These are phyloP conservation scores for Malus hybrid DNA, from an alignment of 331 rosid genomes.

Conservation along the genomic window DNA sequence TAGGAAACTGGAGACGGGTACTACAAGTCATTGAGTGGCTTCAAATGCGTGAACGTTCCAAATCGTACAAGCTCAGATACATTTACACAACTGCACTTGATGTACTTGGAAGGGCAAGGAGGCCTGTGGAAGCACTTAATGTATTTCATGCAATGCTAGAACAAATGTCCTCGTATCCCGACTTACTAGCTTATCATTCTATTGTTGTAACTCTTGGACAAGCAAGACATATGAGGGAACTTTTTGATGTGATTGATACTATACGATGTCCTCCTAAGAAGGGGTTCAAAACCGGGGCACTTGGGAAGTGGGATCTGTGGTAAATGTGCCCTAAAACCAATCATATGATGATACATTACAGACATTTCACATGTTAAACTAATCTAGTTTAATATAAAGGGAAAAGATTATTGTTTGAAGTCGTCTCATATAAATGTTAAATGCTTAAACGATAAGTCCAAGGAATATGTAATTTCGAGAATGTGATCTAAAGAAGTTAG, in stretches of 20 bases:
- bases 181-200: conserved; percentile 82
- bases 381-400: too few relatives aligned
- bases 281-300: conserved; percentile 58
- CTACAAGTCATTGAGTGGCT: conserved; percentile 94
- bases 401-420: too few relatives aligned
- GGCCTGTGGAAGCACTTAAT: conserved; percentile 93
- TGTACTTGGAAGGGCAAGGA: conserved; percentile 84
- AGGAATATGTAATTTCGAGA: too few relatives aligned
- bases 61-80: conserved; percentile 69
- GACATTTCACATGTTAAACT: too few relatives aligned
- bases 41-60: conserved; percentile 80
- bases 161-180: conserved; percentile 86
- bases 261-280: conserved; percentile 83
- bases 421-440: too few relatives aligned
- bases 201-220: conserved; percentile 91
- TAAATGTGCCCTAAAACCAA: too few relatives aligned
- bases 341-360: too few relatives aligned
- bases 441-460: too few relatives aligned
- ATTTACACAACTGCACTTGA: conserved; percentile 79
- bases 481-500: too few relatives aligned
- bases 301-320: conserved; percentile 39
- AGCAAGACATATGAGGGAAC: conserved; percentile 89
- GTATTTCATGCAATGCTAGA: conserved; percentile 79
- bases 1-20: conserved; percentile 90
- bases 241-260: conserved; percentile 78